Evolutionary conservation across 148 eudicot genomes (phyloP).

Genomic region (Rhododendron kiyosumense): DNA sequence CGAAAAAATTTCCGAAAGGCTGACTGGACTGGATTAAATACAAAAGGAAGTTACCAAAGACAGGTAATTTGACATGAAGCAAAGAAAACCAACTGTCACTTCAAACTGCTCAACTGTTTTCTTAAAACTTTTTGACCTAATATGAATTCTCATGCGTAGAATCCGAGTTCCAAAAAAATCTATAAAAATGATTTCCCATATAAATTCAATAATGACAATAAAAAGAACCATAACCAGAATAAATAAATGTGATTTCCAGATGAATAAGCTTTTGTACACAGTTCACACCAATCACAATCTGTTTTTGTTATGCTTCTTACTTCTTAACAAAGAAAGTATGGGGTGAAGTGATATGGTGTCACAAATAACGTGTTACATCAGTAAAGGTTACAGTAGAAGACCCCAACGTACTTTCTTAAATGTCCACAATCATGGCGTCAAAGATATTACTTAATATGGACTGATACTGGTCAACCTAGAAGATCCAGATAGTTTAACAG

Average conservation of each 20-base stretch:
- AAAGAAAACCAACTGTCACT: background rate
- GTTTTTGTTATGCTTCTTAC: background rate
- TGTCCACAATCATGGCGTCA: background rate
- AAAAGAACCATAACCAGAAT: background rate
- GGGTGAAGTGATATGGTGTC: background rate
- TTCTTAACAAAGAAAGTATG: background rate
- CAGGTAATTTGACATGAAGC: background rate
- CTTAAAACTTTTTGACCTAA: background rate
- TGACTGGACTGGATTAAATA: background rate
- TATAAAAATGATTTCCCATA: background rate
- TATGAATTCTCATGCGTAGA: background rate
- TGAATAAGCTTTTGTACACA: background rate
- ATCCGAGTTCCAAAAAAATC: background rate
- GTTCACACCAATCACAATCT: background rate
- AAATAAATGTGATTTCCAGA: background rate
- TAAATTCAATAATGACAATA: background rate
- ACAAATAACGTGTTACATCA: background rate
- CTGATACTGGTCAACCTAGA: background rate
- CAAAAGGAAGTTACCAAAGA: background rate
- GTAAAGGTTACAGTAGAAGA: background rate
- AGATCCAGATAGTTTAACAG: background rate
- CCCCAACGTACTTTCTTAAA: background rate
- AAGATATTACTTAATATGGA: background rate
- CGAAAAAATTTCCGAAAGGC: background rate
- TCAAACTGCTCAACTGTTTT: background rate